These are phyloP conservation scores for Fragaria ananassa DNA, from an alignment of 306 rosid genomes.

Conservation along the genomic window DNA sequence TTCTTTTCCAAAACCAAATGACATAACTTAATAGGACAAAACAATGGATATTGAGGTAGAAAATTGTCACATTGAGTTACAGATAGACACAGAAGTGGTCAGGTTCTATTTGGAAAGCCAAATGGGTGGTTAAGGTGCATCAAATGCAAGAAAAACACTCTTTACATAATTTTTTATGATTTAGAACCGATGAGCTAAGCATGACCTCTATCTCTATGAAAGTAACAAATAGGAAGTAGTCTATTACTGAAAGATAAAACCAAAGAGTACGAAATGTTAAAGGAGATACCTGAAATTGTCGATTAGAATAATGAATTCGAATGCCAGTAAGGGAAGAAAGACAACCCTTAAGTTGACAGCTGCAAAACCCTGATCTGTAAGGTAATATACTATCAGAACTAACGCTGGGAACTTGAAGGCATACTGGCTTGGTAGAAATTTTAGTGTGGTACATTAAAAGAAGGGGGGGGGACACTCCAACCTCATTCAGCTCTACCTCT, in stretches of 20 bases:
- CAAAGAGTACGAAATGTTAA: background rate
- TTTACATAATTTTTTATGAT: background rate
- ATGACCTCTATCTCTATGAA: background rate
- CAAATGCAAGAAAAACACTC: background rate
- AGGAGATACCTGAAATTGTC: constrained; percentile 91
- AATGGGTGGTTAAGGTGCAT: background rate
- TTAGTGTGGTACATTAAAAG: background rate
- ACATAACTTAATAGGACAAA: background rate
- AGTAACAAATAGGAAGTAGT: background rate
- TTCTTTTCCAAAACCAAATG: background rate
- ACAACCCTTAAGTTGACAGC: constrained; percentile 84
- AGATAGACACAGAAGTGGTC: background rate
- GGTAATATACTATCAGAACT: constrained; percentile 26
- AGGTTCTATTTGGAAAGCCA: background rate
- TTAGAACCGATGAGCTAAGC: background rate
- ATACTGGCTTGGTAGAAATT: background rate
- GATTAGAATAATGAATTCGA: constrained; percentile 71
- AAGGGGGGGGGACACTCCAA: background rate
- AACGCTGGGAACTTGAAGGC: constrained; percentile 6
- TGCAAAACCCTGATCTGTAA: constrained; percentile 60
- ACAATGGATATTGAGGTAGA: background rate
- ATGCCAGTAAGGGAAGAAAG: constrained; percentile 86
- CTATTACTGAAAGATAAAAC: background rate
- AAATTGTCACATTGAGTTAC: background rate
- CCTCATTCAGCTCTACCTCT: background rate